These are phyloP conservation scores for Wallacemonas collosoma DNA, from an alignment of 208 protist species.

Conservation along the genomic window DNA sequence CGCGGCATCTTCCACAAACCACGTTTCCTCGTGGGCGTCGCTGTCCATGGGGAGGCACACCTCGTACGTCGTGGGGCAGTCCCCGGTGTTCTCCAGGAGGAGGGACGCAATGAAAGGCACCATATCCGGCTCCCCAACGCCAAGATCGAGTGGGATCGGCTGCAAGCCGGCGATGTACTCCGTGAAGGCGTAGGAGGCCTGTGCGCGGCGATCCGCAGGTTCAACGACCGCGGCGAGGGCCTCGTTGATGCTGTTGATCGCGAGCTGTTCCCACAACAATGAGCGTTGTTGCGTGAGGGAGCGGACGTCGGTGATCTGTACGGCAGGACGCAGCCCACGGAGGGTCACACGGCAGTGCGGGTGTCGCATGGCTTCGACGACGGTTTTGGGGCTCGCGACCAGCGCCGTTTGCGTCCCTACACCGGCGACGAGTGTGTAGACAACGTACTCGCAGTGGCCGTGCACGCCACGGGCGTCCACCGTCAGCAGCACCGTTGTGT, in stretches of 20 bases:
- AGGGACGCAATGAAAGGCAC: slow-evolving; percentile 45
- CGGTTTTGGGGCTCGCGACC: slow-evolving; percentile 37
- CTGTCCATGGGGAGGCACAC: slow-evolving; percentile 87
- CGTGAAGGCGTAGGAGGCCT: slow-evolving; percentile 66
- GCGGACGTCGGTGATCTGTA: slow-evolving; percentile 85
- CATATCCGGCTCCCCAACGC: slow-evolving; percentile 45
- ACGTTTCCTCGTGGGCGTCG: slow-evolving; percentile 80
- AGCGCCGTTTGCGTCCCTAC: slow-evolving; percentile 16
- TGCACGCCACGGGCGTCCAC: slow-evolving; percentile 44
- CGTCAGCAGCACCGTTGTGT: slow-evolving; percentile 77
- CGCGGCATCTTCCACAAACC: slow-evolving; percentile 82
- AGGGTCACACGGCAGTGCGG: slow-evolving; percentile 73
- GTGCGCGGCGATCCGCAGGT: slow-evolving; percentile 40
- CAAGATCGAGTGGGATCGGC: slow-evolving; percentile 82
- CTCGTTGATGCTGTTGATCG: slow-evolving; percentile 77
- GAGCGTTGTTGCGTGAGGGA: slow-evolving; percentile 55
- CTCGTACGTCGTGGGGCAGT: slow-evolving; percentile 61
- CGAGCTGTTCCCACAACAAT: slow-evolving; percentile 77
- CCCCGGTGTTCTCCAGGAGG: slow-evolving; percentile 78
- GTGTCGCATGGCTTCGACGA: slow-evolving; percentile 57
- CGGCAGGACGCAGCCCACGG: slow-evolving; percentile 58
- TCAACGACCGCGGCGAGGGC: slow-evolving; percentile 60
- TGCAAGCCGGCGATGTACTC: slow-evolving; percentile 72
- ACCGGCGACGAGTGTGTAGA: slow-evolving; percentile 65
- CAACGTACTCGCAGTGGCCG: slow-evolving; percentile 70